Base-by-base conservation (phyloP, 306 rosid genomes). In the Ziziphus jujuba region DNA sequence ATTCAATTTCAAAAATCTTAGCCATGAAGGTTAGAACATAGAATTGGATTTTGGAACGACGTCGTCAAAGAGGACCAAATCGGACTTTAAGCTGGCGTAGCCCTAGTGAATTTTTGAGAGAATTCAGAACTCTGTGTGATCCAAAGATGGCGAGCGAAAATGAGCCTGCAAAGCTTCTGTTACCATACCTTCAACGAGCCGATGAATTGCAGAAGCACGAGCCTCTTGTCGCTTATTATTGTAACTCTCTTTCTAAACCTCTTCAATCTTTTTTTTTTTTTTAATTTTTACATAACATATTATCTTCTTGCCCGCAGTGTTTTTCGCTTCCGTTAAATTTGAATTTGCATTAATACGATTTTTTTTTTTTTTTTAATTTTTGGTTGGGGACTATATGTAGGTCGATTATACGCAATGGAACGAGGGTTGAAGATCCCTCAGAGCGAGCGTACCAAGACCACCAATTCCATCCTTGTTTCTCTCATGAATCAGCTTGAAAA, bases 141-240 rank as follows among this genome's bases (percentile, higher is more conserved):
- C 69, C 71, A n/a, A 35, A 53, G 69, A 90, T 91, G 99, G 92
- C 87, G 70, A 82, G 77, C 86, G 99, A 95, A 22, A 88, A 75
- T 81, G 99, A 95, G 74, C 99, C 99, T 7, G 99, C 96, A 63
- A 95, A 95, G 89, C 84, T 82, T n/a, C 87, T 95, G 28, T 61
- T 95, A 54, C 99, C 99, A 13, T 95, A 95, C 82, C 97, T 95
- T 70, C 99, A 95, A 81, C 99, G 99, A 54, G 99, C 99, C 55
- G 99, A 95, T 84, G 99, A 95, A 81, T 71, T 95, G 78, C 99
- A 91, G 85, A 95, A 95, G 77, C 99, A 90, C 76, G 99, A 95
- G 61, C 96, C 91, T 58, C 96, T 91, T 64, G 95, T 90, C 68
- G 85, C 99, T 55, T 95, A 95, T 79, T 95, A 95, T 80, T 95